Evolutionary conservation across 495 filamentous ascomycete genomes (phyloP).

Genomic region (Sporormia fimetaria): DNA sequence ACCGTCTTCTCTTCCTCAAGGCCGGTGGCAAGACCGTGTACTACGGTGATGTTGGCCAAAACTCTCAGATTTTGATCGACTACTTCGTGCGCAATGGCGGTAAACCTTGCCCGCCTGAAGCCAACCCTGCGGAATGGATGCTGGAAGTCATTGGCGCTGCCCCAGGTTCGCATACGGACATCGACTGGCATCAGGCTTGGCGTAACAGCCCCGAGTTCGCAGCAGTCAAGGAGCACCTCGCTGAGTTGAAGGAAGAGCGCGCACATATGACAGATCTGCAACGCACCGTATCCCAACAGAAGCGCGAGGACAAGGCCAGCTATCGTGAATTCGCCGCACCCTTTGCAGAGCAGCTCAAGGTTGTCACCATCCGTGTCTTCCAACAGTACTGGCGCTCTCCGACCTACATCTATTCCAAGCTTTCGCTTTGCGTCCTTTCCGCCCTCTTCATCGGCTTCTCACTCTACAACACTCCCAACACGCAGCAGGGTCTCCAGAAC

Average conservation of each 20-base stretch:
- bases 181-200: conserved; percentile 80
- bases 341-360: conserved; percentile 40
- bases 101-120: conserved; percentile 55
- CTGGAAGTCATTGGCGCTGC: conserved; percentile 86
- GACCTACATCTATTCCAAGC: conserved; percentile 69
- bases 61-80: conserved; percentile 55
- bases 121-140: conserved; percentile 97
- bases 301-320: conserved; percentile 28
- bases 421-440: conserved; percentile 42
- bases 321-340: conserved; percentile 35
- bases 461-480: conserved; percentile 62
- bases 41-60: conserved; percentile 79
- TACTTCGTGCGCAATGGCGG: conserved; percentile 81
- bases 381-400: conserved; percentile 87
- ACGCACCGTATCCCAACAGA: conserved; percentile 23
- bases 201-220: conserved; percentile 60
- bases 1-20: conserved; percentile 72
- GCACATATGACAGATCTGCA: conserved; percentile 34
- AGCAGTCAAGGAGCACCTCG: conserved; percentile 57
- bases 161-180: conserved; percentile 60
- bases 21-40: conserved; percentile 78
- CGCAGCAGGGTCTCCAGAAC: conserved; percentile 71
- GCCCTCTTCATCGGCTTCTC: conserved; percentile 80
- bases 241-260: conserved; percentile 51
- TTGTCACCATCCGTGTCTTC: conserved; percentile 56